Evolutionary conservation across 352 stramenopile genomes (phyloP).

Genomic region (Phytophthora sp.): DNA sequence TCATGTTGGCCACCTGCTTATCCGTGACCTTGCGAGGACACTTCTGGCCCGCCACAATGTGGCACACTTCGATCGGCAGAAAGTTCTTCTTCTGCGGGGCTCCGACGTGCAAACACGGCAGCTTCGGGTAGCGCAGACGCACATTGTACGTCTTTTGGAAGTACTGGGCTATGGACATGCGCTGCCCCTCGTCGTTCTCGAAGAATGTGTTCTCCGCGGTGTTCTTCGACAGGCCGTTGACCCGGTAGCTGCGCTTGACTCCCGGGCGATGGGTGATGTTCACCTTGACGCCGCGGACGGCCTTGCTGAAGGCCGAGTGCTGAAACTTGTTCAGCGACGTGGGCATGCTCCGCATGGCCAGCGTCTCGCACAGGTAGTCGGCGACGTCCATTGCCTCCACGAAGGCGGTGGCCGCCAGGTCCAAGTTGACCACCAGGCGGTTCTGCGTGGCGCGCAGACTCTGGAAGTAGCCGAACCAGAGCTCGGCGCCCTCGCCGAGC

Average conservation of each 20-base stretch:
- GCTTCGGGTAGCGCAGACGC: constrained; percentile 63
- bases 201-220: constrained; percentile 62
- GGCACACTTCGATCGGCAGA: constrained; percentile 84
- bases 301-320: constrained; percentile 54
- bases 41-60: constrained; percentile 75
- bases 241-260: constrained; percentile 61
- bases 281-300: constrained; percentile 70
- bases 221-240: constrained; percentile 62
- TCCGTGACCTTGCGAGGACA: constrained; percentile 79
- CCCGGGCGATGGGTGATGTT: constrained; percentile 67
- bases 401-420: constrained; percentile 76
- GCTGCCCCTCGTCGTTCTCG: constrained; percentile 56
- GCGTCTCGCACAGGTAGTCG: constrained; percentile 50
- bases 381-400: constrained; percentile 64
- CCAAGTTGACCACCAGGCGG: constrained; percentile 69
- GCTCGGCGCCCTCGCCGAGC: constrained; percentile 65
- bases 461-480: constrained; percentile 83
- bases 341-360: constrained; percentile 36
- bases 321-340: constrained; percentile 46
- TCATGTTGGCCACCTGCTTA: constrained; percentile 86
- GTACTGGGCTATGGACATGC: constrained; percentile 63
- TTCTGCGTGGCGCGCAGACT: constrained; percentile 72
- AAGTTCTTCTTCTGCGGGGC: constrained; percentile 79
- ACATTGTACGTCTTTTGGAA: constrained; percentile 61
- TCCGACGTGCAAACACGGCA: constrained; percentile 85